Evolutionary conservation across 306 rosid genomes (phyloP), one percentile per base, ranked within the genome.

Genomic region (Clitoria ternatea): DNA sequence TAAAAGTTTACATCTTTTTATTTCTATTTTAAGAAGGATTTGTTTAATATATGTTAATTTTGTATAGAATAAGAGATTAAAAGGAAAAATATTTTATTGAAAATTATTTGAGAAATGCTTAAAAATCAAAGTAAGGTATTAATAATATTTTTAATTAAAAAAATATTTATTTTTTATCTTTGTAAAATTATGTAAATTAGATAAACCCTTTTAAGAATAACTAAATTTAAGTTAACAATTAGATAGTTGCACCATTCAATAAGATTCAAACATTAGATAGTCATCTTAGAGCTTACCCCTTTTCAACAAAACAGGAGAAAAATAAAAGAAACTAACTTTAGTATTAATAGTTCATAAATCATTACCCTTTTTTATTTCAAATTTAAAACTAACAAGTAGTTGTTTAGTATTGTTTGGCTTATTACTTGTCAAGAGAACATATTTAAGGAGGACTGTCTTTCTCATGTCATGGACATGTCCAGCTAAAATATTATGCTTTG

Each of bases 401-500:
- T 70, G 61, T 59, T 69, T 54, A 61, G 66, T 77, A 77, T 49
- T 79, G 84, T 71, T 53, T 64, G 77, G 79, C 74, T 74, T 70
- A 66, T 69, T 57, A 47, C 61, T 79, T 60, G 59, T 57, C 79
- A 72, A 64, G 72, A 74, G 67, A 82, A 77, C 81, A 84, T 42
- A 87, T 77, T 82, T 74, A 65, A 61, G 77, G 61, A 79, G 81
- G 79, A 75, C 74, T 55, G 78, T 88, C 84, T 73, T 73, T 77
- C 57, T 81, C 61, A 55, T 65, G 85, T 85, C 79, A 72, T 82
- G 44, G 82, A 83, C 87, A 85, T 75, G 80, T 81, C 76, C 66
- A 66, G 69, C 78, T 55, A 67, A 78, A 72, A 63, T 70, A 65
- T 74, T 49, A 54, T 57, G 59, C 78, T 70, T 72, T 75, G 78